Evolutionary conservation across 352 stramenopile genomes (phyloP).

Genomic region (Pythium insidiosum): DNA sequence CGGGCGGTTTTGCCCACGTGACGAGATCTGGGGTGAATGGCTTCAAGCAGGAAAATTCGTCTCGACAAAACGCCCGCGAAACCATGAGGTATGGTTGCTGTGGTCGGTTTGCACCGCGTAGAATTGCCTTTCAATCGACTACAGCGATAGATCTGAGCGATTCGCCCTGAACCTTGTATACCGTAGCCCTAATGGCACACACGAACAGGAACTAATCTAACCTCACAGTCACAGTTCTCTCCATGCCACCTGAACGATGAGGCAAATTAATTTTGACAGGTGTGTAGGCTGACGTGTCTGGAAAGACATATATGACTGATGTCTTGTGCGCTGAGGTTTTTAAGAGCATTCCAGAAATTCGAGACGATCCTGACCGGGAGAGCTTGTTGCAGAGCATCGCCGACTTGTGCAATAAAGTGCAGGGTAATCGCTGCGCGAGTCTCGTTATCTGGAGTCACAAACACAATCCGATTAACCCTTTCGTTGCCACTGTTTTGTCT

Average conservation of each 20-base stretch:
- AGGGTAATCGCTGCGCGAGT: conserved; percentile 2
- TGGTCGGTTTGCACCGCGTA: not conserved
- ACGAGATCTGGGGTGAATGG: not conserved
- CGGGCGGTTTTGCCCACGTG: not conserved
- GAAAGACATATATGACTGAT: too few species aligned
- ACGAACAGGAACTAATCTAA: conserved; percentile 4
- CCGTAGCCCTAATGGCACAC: not conserved
- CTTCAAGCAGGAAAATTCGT: not conserved
- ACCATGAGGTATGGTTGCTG: conserved; percentile 8
- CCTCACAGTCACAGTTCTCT: not conserved
- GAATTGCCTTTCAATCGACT: not conserved
- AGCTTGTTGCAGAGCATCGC: not conserved
- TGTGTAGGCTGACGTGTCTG: not conserved
- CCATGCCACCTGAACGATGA: not conserved
- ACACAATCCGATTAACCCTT: too few species aligned
- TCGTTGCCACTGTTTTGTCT: too few species aligned
- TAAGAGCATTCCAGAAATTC: conserved; percentile 9
- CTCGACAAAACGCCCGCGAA: not conserved
- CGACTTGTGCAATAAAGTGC: conserved; percentile 3
- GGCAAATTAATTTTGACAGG: not conserved
- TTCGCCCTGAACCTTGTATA: conserved; percentile 5
- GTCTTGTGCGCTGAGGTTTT: conserved; percentile 6
- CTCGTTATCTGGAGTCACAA: conserved; percentile 1
- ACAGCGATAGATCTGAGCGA: not conserved
- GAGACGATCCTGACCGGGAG: conserved; percentile 4